Percentiles rank a stretch among this genome's conserved stretches.
These are phyloP conservation scores for Zymoseptoria passerinii DNA, from an alignment of 2,329 filamentous ascomycete species.

Conservation along the genomic window DNA sequence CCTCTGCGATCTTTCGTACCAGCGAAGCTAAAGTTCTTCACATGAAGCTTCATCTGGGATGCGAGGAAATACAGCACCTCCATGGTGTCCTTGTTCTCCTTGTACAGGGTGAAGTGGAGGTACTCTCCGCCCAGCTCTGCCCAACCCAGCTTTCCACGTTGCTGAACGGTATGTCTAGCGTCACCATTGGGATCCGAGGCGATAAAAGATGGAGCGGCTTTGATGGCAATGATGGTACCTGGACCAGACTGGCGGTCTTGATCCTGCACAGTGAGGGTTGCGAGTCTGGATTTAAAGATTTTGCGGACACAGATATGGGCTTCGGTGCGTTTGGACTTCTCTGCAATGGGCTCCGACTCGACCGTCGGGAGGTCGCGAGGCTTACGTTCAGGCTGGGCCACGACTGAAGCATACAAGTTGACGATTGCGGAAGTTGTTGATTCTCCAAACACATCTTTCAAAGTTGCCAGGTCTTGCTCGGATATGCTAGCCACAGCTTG, in stretches of 20 bases:
- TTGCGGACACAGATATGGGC: constrained; percentile 63
- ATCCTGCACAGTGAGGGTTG: constrained; percentile 66
- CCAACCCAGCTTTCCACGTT: constrained; percentile 48
- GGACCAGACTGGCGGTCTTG: constrained; percentile 38
- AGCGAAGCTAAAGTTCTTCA: constrained; percentile 68
- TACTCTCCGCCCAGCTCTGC: constrained; percentile 67
- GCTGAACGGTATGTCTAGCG: constrained; percentile 10
- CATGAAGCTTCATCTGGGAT: constrained; percentile 59
- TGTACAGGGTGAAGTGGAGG: constrained; percentile 86
- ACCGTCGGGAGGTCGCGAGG: constrained; percentile 48
- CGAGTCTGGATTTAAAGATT: constrained; percentile 69
- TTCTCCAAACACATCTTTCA: constrained; percentile 45
- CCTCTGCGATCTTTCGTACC: constrained; percentile 88
- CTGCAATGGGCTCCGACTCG: constrained; percentile 46
- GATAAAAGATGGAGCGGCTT: constrained; percentile 33
- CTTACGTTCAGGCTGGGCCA: constrained; percentile 47
- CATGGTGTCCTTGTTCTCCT: constrained; percentile 96
- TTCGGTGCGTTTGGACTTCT: constrained; percentile 53
- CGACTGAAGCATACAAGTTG: constrained; percentile 47
- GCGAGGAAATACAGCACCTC: constrained; percentile 73
- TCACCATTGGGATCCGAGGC: constrained; percentile 9
- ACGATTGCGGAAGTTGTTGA: constrained; percentile 44
- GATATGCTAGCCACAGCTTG: constrained; percentile 24
- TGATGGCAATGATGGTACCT: constrained; percentile 57
- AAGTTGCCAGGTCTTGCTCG: constrained; percentile 30